Percentiles rank a stretch among this genome's conserved stretches.
Evolutionary conservation across 176 grass and related monocot genomes (phyloP).

Genomic region (Ananas comosus): DNA sequence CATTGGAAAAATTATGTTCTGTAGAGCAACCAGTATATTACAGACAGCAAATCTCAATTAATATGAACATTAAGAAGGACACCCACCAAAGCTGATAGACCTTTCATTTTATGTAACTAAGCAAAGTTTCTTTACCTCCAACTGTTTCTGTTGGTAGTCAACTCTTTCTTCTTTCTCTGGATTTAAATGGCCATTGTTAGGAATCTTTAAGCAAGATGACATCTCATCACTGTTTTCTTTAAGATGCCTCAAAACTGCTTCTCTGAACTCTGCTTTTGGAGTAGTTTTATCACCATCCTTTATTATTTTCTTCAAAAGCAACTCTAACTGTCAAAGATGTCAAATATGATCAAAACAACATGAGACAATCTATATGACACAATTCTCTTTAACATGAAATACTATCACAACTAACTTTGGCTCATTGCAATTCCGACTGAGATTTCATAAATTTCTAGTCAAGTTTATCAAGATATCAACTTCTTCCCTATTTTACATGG

Average conservation of each 20-base stretch:
- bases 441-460: no score
- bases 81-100: not conserved
- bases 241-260: constrained; percentile 41
- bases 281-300: constrained; percentile 35
- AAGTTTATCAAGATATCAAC: no score
- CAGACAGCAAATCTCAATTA: constrained; percentile 6
- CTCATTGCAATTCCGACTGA: no score
- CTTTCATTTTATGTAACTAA: constrained; percentile 6
- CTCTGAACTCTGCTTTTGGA: constrained; percentile 38
- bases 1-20: no score
- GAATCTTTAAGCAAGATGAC: constrained; percentile 14
- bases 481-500: no score
- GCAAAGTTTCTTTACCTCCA: constrained; percentile 34
- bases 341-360: constrained; percentile 1
- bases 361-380: not conserved
- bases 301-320: constrained; percentile 58
- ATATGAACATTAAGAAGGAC: constrained; percentile 1
- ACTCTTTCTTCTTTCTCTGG: constrained; percentile 24
- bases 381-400: not conserved
- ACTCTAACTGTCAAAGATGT: constrained; percentile 38
- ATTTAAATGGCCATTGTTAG: constrained; percentile 7
- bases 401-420: not conserved
- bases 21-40: not conserved
- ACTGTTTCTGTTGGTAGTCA: constrained; percentile 49
- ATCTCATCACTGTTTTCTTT: constrained; percentile 24